Evolutionary conservation across 345 rosid species (phyloP).

Genomic region (Gossypium herbaceum): DNA sequence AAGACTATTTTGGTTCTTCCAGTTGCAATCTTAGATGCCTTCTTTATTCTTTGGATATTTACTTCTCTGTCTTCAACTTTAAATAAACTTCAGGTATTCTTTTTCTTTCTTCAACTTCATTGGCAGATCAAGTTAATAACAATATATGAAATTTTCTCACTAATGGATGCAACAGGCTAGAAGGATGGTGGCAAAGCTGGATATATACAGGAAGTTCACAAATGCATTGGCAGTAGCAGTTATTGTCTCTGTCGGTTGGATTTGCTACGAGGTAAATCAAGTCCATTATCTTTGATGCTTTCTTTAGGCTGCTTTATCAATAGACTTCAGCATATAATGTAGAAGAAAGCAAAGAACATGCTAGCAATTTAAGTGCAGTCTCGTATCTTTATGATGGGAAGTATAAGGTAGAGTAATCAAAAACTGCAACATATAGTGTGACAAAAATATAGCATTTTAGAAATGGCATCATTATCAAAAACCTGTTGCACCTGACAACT

Average conservation of each 20-base stretch:
- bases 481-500: background rate
- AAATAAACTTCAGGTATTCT: slow-evolving; percentile 82
- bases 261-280: slow-evolving; percentile 81
- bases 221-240: slow-evolving; percentile 92
- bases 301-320: background rate
- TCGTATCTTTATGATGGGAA: background rate
- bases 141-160: too few species aligned
- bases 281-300: background rate
- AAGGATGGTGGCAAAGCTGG: slow-evolving; percentile 76
- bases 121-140: background rate
- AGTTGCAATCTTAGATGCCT: slow-evolving; percentile 85
- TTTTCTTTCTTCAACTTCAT: slow-evolving; percentile 4
- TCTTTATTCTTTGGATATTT: slow-evolving; percentile 92
- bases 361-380: background rate
- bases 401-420: background rate
- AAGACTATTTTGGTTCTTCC: slow-evolving; percentile 78
- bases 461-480: background rate
- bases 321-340: background rate
- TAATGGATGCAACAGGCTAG: slow-evolving; percentile 49
- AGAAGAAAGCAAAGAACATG: background rate
- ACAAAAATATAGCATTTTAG: slow-evolving; percentile 5
- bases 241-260: slow-evolving; percentile 90
- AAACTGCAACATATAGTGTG: background rate
- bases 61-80: slow-evolving; percentile 84
- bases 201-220: slow-evolving; percentile 87